Percentiles rank a stretch among this genome's conserved stretches.
Conservation (phyloP, 2,329 filamentous ascomycete genomes). For the Alternaria hordeiaustralica region DNA sequence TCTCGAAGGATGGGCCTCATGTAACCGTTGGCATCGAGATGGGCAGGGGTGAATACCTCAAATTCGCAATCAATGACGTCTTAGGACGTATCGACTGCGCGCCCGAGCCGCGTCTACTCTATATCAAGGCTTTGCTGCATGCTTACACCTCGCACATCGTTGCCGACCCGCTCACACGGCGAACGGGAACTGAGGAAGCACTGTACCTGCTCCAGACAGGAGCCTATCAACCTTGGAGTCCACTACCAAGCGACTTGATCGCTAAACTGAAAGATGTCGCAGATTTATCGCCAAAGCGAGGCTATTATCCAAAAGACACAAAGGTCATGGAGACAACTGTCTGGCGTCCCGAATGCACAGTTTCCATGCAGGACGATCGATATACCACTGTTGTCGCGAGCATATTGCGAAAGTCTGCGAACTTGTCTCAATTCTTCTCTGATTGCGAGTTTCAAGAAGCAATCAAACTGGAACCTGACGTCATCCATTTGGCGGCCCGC, state of each 20-base stretch:
- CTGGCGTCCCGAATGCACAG: slow-evolving; percentile 38
- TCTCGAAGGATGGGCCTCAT: slow-evolving; percentile 47
- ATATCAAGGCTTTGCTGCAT: slow-evolving; percentile 65
- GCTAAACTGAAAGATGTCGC: too few relatives aligned
- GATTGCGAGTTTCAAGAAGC: not conserved
- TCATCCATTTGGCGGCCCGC: slow-evolving; percentile 31
- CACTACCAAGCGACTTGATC: too few relatives aligned
- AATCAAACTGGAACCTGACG: not conserved
- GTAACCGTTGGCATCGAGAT: slow-evolving; percentile 49
- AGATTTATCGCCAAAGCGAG: slow-evolving; percentile 46
- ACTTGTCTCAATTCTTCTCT: slow-evolving; percentile 16
- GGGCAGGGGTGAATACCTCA: slow-evolving; percentile 52
- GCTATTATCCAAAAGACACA: slow-evolving; percentile 35
- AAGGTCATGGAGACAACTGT: slow-evolving; percentile 36
- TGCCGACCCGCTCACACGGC: slow-evolving; percentile 65
- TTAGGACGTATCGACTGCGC: slow-evolving; percentile 65
- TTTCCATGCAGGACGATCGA: slow-evolving; percentile 41
- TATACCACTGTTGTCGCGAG: slow-evolving; percentile 21
- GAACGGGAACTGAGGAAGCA: slow-evolving; percentile 68
- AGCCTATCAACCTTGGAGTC: slow-evolving; percentile 54
- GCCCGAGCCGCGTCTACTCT: slow-evolving; percentile 61
- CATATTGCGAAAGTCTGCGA: slow-evolving; percentile 18
- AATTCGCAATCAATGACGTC: slow-evolving; percentile 61
- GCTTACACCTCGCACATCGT: slow-evolving; percentile 67
- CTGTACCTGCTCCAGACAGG: slow-evolving; percentile 59